These are phyloP conservation scores for Lactifluus pinguis DNA, from an alignment of 768 basidiomycete genomes.

Conservation along the genomic window DNA sequence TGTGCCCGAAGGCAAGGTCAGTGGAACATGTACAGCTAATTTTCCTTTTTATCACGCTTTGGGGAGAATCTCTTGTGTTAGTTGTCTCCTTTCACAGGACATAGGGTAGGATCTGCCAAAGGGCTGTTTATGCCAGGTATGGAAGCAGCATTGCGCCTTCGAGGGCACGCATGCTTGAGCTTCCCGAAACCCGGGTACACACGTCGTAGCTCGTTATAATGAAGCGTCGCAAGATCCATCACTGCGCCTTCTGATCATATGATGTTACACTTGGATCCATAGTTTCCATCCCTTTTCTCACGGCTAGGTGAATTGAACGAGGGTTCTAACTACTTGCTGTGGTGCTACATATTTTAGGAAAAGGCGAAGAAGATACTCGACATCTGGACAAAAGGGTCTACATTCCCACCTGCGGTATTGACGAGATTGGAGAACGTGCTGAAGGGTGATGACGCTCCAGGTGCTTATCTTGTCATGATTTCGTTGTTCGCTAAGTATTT, in stretches of 20 bases:
- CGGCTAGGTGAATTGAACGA: conserved; percentile 34
- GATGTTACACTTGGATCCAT: conserved; percentile 19
- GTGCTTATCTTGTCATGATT: conserved; percentile 67
- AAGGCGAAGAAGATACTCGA: conserved; percentile 96
- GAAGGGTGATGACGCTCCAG: conserved; percentile 59
- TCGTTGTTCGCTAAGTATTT: conserved; percentile 76
- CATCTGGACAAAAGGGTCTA: conserved; percentile 89
- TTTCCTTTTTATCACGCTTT: neutral
- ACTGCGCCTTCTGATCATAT: conserved; percentile 26
- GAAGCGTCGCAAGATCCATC: conserved; percentile 16
- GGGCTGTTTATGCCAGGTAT: neutral
- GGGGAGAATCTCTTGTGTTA: conserved; percentile 14
- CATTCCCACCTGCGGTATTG: conserved; percentile 75
- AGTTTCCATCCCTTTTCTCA: conserved; percentile 25
- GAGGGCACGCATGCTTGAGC: conserved; percentile 9
- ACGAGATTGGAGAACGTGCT: conserved; percentile 62
- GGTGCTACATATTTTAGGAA: conserved; percentile 56
- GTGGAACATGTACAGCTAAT: conserved; percentile 30
- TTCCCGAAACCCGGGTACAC: conserved; percentile 11
- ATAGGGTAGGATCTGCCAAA: conserved; percentile 11
- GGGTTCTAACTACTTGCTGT: conserved; percentile 18
- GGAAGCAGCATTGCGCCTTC: conserved; percentile 9
- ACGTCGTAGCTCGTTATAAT: conserved; percentile 17
- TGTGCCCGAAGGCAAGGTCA: conserved; percentile 76
- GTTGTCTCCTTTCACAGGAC: conserved; percentile 5